Evolutionary conservation across 1,284 basidiomycete genomes (phyloP).

Genomic region (Athelia psychrophila): DNA sequence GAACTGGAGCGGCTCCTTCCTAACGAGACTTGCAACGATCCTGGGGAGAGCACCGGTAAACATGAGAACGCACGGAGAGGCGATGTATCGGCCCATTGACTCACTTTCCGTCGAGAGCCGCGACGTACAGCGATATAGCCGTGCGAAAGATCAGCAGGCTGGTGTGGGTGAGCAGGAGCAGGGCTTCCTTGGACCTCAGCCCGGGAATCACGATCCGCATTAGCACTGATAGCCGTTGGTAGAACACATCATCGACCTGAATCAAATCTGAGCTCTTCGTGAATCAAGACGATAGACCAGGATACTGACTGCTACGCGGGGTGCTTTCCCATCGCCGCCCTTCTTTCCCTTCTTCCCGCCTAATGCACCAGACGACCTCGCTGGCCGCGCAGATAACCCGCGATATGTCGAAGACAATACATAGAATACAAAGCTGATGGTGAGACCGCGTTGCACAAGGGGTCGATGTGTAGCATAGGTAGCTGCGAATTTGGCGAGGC

Average conservation of each 20-base stretch:
- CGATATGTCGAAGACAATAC: conserved; percentile 58
- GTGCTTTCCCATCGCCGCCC: conserved; percentile 39
- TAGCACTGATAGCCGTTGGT: conserved; percentile 75
- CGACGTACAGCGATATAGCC: conserved; percentile 93
- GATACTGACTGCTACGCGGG: conserved; percentile 62
- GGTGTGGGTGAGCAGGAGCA: conserved; percentile 86
- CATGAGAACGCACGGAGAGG: conserved; percentile 2
- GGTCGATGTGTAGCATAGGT: conserved; percentile 65
- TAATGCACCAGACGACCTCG: conserved; percentile 20
- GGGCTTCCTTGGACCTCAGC: conserved; percentile 81
- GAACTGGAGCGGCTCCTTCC: conserved; percentile 80
- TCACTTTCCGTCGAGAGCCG: conserved; percentile 89
- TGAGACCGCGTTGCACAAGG: conserved; percentile 66
- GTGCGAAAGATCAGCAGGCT: conserved; percentile 87
- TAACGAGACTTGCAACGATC: conserved; percentile 95
- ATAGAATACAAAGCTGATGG: conserved; percentile 61
- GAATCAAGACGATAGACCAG: not conserved
- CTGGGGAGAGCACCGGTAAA: no score
- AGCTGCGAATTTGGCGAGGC: conserved; percentile 40
- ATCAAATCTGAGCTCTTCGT: not conserved
- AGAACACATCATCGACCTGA: conserved; percentile 91
- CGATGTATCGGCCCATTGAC: no score
- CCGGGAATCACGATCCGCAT: conserved; percentile 89
- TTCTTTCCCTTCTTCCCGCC: conserved; percentile 30
- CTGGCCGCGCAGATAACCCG: conserved; percentile 43